Evolutionary conservation across 2,329 filamentous ascomycete species (phyloP), one percentile per base, ranked within the genome.

Genomic region (Aspergillus versicolor): DNA sequence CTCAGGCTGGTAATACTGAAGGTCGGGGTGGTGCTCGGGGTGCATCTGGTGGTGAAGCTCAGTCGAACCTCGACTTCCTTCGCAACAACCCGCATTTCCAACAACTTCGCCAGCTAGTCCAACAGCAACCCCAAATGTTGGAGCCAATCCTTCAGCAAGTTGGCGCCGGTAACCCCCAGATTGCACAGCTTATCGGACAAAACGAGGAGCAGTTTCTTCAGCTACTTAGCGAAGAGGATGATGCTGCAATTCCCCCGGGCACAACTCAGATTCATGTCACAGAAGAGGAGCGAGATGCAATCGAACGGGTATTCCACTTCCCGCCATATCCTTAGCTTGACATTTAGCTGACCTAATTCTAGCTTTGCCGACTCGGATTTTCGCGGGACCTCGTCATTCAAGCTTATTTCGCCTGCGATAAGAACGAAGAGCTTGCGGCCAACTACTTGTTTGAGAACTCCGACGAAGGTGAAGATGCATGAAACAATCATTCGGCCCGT

Each of bases 371-470:
- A 62, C 87, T 99, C 44, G 94, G 94, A 37, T 99, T 99, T 73
- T 87, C 93, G 67, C 88, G 92, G 59, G 92, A 97, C 67, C 86
- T 92, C 67, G 94, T 94, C 51, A 96, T 97, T 65, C 93, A 99
- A 78, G 94, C 94, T 24, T 99, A 97, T 79, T 99, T 99, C 73
- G 94, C 94, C 34, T 99, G 94, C 76, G 94, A 99, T 77, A 99
- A 97, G 84, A 97, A 99, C 75, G 94, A 99, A 78, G 94, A 99
- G 77, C 83, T 99, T 51, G 94, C 94, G 0, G 94, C 94, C 63
- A 99, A 99, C 78, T 97, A 97, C 77, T 82, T 99, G 59, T 99
- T 99, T 72, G 94, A 99, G 68, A 92, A 97, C 78, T 92, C 92
- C 9, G 92, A 96, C 60, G 92, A 97, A 47, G 88, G 90, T 37